These are phyloP conservation scores for Fremontodendron californicum DNA, from an alignment of 345 rosid species.

Conservation along the genomic window DNA sequence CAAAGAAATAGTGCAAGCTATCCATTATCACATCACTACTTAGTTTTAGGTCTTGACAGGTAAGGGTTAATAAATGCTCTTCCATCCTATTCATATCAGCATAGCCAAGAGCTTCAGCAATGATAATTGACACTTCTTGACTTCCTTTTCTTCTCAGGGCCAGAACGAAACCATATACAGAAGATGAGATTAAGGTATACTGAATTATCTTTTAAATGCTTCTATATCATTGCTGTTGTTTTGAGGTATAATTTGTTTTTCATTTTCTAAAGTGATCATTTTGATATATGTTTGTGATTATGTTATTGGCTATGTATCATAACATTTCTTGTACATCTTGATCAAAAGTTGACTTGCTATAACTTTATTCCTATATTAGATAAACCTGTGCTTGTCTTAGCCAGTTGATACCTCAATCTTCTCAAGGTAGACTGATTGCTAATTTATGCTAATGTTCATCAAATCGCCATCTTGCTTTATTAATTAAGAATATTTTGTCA, in stretches of 20 bases:
- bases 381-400: background rate
- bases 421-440: background rate
- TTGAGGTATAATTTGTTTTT: background rate
- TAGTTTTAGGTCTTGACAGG: constrained; percentile 90
- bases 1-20: constrained; percentile 48
- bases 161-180: constrained; percentile 68
- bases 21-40: constrained; percentile 85
- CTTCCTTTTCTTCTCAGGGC: constrained; percentile 40
- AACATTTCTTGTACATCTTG: background rate
- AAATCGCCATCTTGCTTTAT: background rate
- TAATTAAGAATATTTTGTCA: background rate
- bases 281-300: background rate
- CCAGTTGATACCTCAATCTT: background rate
- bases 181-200: constrained; percentile 90
- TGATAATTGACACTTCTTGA: constrained; percentile 14
- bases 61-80: constrained; percentile 22
- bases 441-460: background rate
- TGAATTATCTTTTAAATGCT: background rate
- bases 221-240: background rate
- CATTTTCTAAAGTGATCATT: background rate
- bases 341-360: background rate
- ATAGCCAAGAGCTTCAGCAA: background rate
- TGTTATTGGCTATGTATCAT: background rate
- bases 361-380: background rate
- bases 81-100: background rate